These are phyloP conservation scores for Mallotus japonicus DNA, from an alignment of 441 rosid species.

Conservation along the genomic window DNA sequence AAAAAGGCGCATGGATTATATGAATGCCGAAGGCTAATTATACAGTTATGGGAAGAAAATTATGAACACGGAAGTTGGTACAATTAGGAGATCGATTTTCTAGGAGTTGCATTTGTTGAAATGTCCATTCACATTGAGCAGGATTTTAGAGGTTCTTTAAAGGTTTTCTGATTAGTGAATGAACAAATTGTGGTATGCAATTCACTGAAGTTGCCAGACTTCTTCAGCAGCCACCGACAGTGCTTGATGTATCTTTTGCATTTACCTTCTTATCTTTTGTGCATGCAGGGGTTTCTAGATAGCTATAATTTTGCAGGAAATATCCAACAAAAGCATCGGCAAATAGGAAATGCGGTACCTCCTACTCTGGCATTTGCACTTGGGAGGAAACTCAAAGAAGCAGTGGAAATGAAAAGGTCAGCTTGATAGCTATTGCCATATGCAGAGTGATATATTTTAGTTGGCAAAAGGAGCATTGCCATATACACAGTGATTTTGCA, in stretches of 20 bases:
- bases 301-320: constrained; percentile 42
- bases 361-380: constrained; percentile 51
- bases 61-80: background rate
- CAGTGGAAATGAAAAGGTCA: constrained; percentile 18
- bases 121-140: too few species aligned
- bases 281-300: constrained; percentile 50
- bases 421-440: background rate
- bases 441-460: too few species aligned
- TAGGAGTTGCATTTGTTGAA: too few species aligned
- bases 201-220: too few species aligned
- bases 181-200: too few species aligned
- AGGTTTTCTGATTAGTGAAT: too few species aligned
- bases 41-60: background rate
- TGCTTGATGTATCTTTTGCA: background rate
- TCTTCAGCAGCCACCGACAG: constrained; percentile 32
- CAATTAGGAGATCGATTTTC: constrained; percentile 5
- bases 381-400: constrained; percentile 45
- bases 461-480: too few species aligned
- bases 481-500: too few species aligned
- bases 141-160: too few species aligned
- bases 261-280: background rate
- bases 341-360: constrained; percentile 58
- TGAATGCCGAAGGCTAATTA: too few species aligned
- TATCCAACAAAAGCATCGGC: constrained; percentile 50
- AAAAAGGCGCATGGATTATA: too few species aligned